Conservation (phyloP, 768 basidiomycete species). For the Pleurotus djamor region DNA sequence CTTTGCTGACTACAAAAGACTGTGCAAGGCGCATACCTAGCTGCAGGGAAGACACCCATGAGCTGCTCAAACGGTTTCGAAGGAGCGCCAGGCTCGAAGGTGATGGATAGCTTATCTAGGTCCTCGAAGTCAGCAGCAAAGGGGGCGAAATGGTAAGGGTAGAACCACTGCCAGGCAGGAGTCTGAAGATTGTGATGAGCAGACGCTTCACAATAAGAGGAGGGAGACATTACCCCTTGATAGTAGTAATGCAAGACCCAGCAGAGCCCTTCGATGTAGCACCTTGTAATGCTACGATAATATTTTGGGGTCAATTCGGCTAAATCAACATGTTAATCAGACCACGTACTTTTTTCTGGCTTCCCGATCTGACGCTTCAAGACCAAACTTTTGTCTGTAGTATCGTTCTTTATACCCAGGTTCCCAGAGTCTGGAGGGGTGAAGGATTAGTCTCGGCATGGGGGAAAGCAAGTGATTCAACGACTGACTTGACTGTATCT, state of each 20-base stretch:
- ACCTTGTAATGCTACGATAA: conserved; percentile 60
- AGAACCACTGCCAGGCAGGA: conserved; percentile 99
- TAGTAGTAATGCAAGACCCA: conserved; percentile 99
- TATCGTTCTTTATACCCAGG: conserved; percentile 95
- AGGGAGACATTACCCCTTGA: conserved; percentile 68
- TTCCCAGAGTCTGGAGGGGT: conserved; percentile 77
- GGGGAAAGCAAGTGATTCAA: conserved; percentile 2
- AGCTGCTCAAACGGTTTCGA: conserved; percentile 98
- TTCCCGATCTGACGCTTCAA: conserved; percentile 65
- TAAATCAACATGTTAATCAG: background rate
- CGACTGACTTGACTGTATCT: conserved; percentile 84
- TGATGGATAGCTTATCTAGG: conserved; percentile 73
- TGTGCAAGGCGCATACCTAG: conserved; percentile 52
- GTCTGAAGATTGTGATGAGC: conserved; percentile 42
- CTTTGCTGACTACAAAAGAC: conserved; percentile 7
- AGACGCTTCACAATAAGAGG: conserved; percentile 13
- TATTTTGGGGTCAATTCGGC: conserved; percentile 1
- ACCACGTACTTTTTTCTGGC: conserved; percentile 69
- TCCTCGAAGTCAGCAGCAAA: conserved; percentile 94
- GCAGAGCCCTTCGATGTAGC: conserved; percentile 91
- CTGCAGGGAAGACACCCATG: conserved; percentile 97
- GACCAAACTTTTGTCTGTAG: conserved; percentile 89
- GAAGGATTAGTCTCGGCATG: conserved; percentile 10
- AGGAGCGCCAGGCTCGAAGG: conserved; percentile 78
- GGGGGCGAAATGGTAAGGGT: conserved; percentile 97